Evolutionary conservation across 805 yeast genomes (phyloP).

Genomic region (Brettanomyces nanus): DNA sequence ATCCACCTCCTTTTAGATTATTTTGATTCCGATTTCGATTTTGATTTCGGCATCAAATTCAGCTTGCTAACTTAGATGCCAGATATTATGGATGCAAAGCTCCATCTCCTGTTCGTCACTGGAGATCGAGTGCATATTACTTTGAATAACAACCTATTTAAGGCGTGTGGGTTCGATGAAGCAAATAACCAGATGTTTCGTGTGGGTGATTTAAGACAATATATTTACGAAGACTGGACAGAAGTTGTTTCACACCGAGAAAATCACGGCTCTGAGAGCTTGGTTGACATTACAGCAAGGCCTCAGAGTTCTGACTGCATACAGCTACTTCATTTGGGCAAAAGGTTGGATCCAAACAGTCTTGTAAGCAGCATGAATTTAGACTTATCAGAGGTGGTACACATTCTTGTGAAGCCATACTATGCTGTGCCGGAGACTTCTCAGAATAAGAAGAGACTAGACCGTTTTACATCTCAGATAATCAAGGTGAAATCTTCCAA

Average conservation of each 20-base stretch:
- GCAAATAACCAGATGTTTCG: conserved; percentile 9
- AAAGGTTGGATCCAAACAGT: conserved; percentile 21
- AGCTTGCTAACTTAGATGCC: no score
- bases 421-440: conserved; percentile 11
- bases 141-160: conserved; percentile 9
- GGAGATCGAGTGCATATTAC: conserved; percentile 16
- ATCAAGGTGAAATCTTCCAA: conserved; percentile 5
- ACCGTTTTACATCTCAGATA: conserved; percentile 10
- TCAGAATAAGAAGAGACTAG: conserved; percentile 14
- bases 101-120: conserved; percentile 16
- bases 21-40: no score
- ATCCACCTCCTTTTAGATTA: no score
- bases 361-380: conserved; percentile 16
- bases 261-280: conserved; percentile 7
- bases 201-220: conserved; percentile 23
- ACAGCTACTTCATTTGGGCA: conserved; percentile 25
- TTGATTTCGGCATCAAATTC: no score
- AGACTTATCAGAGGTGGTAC: conserved; percentile 19
- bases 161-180: conserved; percentile 7
- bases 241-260: conserved; percentile 6
- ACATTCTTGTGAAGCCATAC: conserved; percentile 22
- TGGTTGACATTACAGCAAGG: conserved; percentile 4
- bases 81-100: conserved; percentile 4
- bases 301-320: conserved; percentile 21
- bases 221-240: conserved; percentile 21